These are phyloP conservation scores for Asterella californica DNA, from an alignment of 225 moss, liverwort and hornwort genomes.

Conservation along the genomic window DNA sequence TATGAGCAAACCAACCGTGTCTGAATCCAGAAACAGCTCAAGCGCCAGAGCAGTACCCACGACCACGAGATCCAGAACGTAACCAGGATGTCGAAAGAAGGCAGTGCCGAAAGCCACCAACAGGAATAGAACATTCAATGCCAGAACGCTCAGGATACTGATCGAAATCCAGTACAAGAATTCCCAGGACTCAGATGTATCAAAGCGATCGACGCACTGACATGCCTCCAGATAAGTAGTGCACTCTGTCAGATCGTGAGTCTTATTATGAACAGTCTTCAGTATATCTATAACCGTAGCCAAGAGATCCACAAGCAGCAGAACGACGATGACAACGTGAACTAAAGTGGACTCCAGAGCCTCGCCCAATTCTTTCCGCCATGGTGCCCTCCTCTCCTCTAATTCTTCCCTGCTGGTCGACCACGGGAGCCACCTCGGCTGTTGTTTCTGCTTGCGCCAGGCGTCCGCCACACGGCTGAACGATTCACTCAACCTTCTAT, in stretches of 20 bases:
- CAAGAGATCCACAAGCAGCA: slow-evolving; percentile 68
- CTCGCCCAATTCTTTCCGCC: slow-evolving; percentile 65
- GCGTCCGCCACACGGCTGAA: slow-evolving; percentile 19
- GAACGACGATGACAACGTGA: slow-evolving; percentile 60
- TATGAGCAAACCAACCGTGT: slow-evolving; percentile 83
- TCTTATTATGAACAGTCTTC: slow-evolving; percentile 87
- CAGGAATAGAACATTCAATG: slow-evolving; percentile 53
- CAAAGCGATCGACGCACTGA: slow-evolving; percentile 55
- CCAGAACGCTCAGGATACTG: slow-evolving; percentile 58
- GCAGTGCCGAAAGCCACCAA: slow-evolving; percentile 60
- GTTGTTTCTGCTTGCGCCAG: slow-evolving; percentile 10
- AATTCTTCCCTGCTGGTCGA: slow-evolving; percentile 10
- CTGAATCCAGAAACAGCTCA: slow-evolving; percentile 76
- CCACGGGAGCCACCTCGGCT: background rate
- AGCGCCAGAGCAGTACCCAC: slow-evolving; percentile 65
- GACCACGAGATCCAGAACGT: slow-evolving; percentile 72
- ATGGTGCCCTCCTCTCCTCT: slow-evolving; percentile 42
- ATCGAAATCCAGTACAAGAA: slow-evolving; percentile 85
- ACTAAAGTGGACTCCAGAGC: slow-evolving; percentile 59
- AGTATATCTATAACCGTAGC: slow-evolving; percentile 83
- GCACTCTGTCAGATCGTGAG: slow-evolving; percentile 66
- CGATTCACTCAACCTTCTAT: slow-evolving; percentile 10
- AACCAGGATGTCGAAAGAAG: slow-evolving; percentile 65
- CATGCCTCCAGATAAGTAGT: slow-evolving; percentile 53
- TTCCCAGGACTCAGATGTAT: slow-evolving; percentile 57